Base-by-base conservation (phyloP, 139 green algal genomes). In the Desmodesmus armatus region DNA sequence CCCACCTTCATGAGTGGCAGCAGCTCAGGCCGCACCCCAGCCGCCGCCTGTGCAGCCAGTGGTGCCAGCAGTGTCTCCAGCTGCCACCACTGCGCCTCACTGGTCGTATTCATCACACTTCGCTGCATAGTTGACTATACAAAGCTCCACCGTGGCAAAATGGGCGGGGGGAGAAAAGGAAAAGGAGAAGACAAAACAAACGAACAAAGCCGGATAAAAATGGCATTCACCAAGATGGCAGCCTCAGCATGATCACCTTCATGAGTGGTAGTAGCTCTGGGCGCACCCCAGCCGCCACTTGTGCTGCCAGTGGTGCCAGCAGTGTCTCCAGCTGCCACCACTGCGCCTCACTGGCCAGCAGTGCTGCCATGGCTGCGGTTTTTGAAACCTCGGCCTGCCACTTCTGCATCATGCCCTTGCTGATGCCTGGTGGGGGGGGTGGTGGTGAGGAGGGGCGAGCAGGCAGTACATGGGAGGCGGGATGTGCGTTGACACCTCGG, bases 191-290 rank as follows among this genome's bases (percentile, higher is more conserved):
- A n/a, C n/a, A n/a, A n/a, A n/a, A n/a, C n/a, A n/a, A n/a, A n/a
- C n/a, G n/a, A n/a, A n/a, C n/a, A n/a, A n/a, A n/a, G n/a, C n/a
- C n/a, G n/a, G n/a, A n/a, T n/a, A n/a, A n/a, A n/a, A n/a, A n/a
- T n/a, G n/a, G n/a, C n/a, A n/a, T n/a, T n/a, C n/a, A n/a, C n/a
- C n/a, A n/a, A n/a, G n/a, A n/a, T n/a, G n/a, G n/a, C n/a, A n/a
- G n/a, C n/a, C n/a, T n/a, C n/a, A n/a, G n/a, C 63, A 13, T 40
- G 65, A 44, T 25, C 58, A 84, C 84, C 60, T 87, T 23, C 91
- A 94, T 94, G 21, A 95, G 85, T 25, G 69, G 43, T 13, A 94
- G 73, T 66, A 95, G 91, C 60, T 94, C 89, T 35, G 89, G 87
- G 0, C 74, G 63, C 31, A 87, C 86, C 1, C 92, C 92, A 3